Conservation (phyloP, 1,139 yeast genomes). For the Debaryomyces udenii region DNA sequence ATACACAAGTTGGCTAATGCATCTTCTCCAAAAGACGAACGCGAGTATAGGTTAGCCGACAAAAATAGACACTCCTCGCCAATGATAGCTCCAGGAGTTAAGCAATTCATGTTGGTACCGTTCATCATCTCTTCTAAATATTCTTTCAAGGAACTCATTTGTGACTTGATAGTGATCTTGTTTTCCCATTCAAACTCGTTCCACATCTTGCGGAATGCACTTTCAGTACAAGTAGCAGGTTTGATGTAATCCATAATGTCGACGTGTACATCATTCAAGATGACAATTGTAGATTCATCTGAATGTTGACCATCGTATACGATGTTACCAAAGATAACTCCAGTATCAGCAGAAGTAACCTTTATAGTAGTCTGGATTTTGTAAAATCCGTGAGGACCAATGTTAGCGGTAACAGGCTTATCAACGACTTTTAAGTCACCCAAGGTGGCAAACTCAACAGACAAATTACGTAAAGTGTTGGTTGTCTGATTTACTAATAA, state of each 20-base stretch:
- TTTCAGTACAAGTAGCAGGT: constrained; percentile 89
- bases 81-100: constrained; percentile 86
- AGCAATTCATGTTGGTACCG: constrained; percentile 92
- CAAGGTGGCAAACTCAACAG: constrained; percentile 93
- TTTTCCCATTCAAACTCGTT: constrained; percentile 99
- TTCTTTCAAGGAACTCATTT: constrained; percentile 67
- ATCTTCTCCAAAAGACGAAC: constrained; percentile 95
- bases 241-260: constrained; percentile 97
- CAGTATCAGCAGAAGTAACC: constrained; percentile 97
- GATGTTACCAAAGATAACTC: constrained; percentile 95
- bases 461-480: constrained; percentile 84
- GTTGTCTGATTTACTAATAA: constrained; percentile 93
- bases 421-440: constrained; percentile 96
- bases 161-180: constrained; percentile 86
- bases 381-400: constrained; percentile 96
- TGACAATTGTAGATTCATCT: constrained; percentile 85
- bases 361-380: constrained; percentile 86
- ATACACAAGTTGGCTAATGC: constrained; percentile 95
- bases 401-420: constrained; percentile 87
- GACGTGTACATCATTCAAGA: constrained; percentile 91
- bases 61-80: constrained; percentile 91
- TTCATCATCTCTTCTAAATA: constrained; percentile 77
- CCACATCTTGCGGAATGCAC: constrained; percentile 97
- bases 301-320: constrained; percentile 96
- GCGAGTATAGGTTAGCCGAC: constrained; percentile 91